Evolutionary conservation across 78 protist species (phyloP).

Genomic region (Planoprotostelium fungivorum): DNA sequence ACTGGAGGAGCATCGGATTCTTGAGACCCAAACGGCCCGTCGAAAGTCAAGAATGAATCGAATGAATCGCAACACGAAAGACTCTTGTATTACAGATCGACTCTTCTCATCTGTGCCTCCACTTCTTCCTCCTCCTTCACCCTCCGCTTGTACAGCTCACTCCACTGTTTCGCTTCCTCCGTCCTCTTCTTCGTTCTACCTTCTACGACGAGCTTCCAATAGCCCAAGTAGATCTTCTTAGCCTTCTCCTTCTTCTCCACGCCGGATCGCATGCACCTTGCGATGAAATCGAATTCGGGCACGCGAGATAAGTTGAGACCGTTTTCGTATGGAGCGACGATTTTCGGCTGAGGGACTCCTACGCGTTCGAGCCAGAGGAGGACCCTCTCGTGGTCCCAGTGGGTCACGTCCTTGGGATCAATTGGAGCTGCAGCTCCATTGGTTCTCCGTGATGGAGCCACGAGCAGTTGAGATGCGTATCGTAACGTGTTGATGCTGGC

Average conservation of each 20-base stretch:
- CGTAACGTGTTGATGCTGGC: slow-evolving; percentile 3
- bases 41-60: too few species aligned
- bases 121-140: neutral
- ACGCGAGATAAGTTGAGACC: neutral
- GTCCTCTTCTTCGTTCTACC: neutral
- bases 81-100: too few species aligned
- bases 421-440: neutral
- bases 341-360: neutral
- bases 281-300: neutral
- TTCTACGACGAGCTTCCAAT: neutral
- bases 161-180: neutral
- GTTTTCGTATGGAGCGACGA: neutral
- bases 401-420: neutral
- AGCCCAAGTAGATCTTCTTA: neutral
- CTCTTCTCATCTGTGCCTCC: too few species aligned
- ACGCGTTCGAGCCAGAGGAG: neutral
- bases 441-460: neutral
- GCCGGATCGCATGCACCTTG: neutral
- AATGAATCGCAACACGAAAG: too few species aligned
- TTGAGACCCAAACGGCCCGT: too few species aligned
- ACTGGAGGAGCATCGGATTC: too few species aligned
- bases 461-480: neutral
- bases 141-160: neutral
- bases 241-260: neutral
- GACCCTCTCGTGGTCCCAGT: neutral